Conservation (phyloP, 2,329 filamentous ascomycete species). For the Penicillium capsulatum region DNA sequence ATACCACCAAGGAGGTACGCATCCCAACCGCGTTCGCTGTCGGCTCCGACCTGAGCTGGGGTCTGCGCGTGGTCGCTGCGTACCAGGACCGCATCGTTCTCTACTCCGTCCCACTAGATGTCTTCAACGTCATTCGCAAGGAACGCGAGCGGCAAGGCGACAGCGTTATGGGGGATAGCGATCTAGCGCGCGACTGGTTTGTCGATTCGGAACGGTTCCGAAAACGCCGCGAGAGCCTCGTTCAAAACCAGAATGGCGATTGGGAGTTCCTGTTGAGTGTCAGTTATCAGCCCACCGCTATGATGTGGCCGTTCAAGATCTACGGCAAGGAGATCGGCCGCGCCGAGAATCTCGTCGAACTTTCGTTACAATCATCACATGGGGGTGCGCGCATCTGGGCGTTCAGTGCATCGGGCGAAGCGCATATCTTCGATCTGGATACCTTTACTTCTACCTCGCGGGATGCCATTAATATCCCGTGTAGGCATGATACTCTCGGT, state of each 20-base stretch:
- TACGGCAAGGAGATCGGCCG: slow-evolving; percentile 49
- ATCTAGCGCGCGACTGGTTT: slow-evolving; percentile 33
- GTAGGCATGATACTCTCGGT: slow-evolving; percentile 23
- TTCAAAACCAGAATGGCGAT: slow-evolving; percentile 35
- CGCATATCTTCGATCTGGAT: slow-evolving; percentile 47
- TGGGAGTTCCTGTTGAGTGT: slow-evolving; percentile 41
- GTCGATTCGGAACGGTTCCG: slow-evolving; percentile 26
- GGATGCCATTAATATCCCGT: slow-evolving; percentile 15
- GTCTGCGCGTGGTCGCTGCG: slow-evolving; percentile 56
- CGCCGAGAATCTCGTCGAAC: slow-evolving; percentile 47
- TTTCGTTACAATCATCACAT: slow-evolving; percentile 45
- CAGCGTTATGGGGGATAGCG: slow-evolving; percentile 33
- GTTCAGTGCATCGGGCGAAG: slow-evolving; percentile 45
- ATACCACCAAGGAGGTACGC: slow-evolving; percentile 19
- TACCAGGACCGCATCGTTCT: slow-evolving; percentile 53
- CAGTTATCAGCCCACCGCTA: slow-evolving; percentile 33
- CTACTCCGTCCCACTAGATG: slow-evolving; percentile 58
- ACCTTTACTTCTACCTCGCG: slow-evolving; percentile 21
- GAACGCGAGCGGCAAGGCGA: slow-evolving; percentile 32
- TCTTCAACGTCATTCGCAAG: slow-evolving; percentile 43
- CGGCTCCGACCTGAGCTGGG: slow-evolving; percentile 54
- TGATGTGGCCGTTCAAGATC: slow-evolving; percentile 50
- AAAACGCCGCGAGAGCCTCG: slow-evolving; percentile 29
- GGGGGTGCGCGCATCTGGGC: slow-evolving; percentile 51
- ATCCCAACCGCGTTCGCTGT: slow-evolving; percentile 53